These are phyloP conservation scores for Xylaria curta DNA, from an alignment of 495 filamentous ascomycete genomes.

Conservation along the genomic window DNA sequence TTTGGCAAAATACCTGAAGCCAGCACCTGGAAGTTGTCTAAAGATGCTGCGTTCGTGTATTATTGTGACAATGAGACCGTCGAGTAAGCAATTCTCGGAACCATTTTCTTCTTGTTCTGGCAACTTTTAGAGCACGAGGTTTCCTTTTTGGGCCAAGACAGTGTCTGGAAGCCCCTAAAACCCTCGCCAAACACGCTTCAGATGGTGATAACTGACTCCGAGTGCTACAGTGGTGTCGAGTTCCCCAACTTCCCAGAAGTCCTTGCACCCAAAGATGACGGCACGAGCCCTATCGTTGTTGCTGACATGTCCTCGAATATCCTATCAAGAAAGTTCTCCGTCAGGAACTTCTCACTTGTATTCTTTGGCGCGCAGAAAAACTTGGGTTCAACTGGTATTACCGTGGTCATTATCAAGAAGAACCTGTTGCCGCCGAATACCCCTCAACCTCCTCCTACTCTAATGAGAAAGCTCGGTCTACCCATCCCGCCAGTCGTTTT, in stretches of 20 bases:
- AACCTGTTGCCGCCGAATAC: slow-evolving; percentile 62
- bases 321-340: slow-evolving; percentile 58
- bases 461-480: slow-evolving; percentile 69
- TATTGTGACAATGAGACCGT: slow-evolving; percentile 86
- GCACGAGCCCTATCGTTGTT: slow-evolving; percentile 56
- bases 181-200: too few species aligned
- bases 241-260: slow-evolving; percentile 39
- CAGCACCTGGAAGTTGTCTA: slow-evolving; percentile 69
- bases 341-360: slow-evolving; percentile 66
- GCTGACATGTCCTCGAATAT: slow-evolving; percentile 82
- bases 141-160: too few species aligned
- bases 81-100: too few species aligned
- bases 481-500: slow-evolving; percentile 71
- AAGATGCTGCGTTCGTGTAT: slow-evolving; percentile 73
- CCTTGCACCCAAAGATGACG: slow-evolving; percentile 47
- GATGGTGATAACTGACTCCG: too few species aligned
- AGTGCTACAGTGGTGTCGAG: too few species aligned
- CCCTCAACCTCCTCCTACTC: slow-evolving; percentile 52
- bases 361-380: slow-evolving; percentile 83
- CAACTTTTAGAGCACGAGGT: too few species aligned
- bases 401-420: slow-evolving; percentile 75
- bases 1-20: slow-evolving; percentile 76
- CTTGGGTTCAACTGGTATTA: slow-evolving; percentile 76
- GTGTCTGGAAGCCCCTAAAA: too few species aligned
- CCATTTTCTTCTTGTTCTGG: too few species aligned